Percentiles rank a stretch among this genome's conserved stretches.
Evolutionary conservation across 495 filamentous ascomycete species (phyloP).

Genomic region (Cryomyces minteri): DNA sequence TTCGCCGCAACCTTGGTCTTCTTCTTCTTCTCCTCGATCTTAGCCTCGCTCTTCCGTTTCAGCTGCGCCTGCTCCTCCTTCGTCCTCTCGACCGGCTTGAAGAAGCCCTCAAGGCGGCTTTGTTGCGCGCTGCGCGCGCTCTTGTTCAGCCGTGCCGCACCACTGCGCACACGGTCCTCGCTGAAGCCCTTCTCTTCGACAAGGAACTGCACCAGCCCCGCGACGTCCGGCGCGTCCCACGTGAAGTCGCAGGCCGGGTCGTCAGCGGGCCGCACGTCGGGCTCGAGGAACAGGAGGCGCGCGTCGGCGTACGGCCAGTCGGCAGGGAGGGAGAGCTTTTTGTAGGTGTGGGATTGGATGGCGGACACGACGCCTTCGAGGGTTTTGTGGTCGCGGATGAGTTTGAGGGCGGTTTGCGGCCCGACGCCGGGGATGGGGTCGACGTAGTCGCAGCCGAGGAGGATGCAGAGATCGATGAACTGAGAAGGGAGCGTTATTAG

Average conservation of each 20-base stretch:
- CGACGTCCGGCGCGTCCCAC: conserved; percentile 84
- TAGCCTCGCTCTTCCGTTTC: conserved; percentile 88
- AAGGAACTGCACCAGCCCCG: conserved; percentile 73
- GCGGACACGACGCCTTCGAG: conserved; percentile 72
- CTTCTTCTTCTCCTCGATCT: conserved; percentile 78
- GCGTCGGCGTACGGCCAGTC: conserved; percentile 92
- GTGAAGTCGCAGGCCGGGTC: conserved; percentile 87
- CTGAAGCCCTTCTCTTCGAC: conserved; percentile 92
- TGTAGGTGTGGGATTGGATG: conserved; percentile 55
- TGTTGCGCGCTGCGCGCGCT: conserved; percentile 80
- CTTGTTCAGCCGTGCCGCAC: conserved; percentile 60
- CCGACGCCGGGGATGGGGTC: conserved; percentile 92
- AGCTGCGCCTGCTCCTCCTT: conserved; percentile 61
- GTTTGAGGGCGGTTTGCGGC: conserved; percentile 71
- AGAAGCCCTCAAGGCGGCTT: conserved; percentile 87
- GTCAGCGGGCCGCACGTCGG: conserved; percentile 73
- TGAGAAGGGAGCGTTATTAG: conserved; percentile 13
- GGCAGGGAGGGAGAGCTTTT: conserved; percentile 67
- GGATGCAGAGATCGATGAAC: conserved; percentile 96
- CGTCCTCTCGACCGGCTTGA: conserved; percentile 82
- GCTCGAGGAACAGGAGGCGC: conserved; percentile 73
- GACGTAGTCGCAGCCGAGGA: conserved; percentile 94
- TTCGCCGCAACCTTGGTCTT: conserved; percentile 77
- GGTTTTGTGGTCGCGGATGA: conserved; percentile 76
- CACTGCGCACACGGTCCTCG: conserved; percentile 74